These are phyloP conservation scores for Escallonia rubra DNA, from an alignment of 129 eudicot species.

Conservation along the genomic window DNA sequence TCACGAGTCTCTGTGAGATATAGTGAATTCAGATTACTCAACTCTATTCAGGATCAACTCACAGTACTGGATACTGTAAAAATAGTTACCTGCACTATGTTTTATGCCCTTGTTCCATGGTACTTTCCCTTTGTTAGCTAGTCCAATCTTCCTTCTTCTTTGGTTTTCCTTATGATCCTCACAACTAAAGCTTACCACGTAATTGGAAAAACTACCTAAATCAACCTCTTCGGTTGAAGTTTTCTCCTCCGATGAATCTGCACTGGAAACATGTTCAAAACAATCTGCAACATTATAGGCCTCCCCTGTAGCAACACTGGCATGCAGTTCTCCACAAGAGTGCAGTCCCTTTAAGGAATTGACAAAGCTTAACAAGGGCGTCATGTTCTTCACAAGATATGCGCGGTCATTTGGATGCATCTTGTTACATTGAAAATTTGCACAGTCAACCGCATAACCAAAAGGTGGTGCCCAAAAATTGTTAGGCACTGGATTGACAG, in stretches of 20 bases:
- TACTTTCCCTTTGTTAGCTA: slow-evolving; percentile 65
- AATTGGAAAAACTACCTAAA: slow-evolving; percentile 9
- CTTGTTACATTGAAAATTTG: slow-evolving; percentile 22
- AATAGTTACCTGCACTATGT: slow-evolving; percentile 55
- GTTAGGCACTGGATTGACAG: slow-evolving; percentile 24
- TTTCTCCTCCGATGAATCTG: slow-evolving; percentile 17
- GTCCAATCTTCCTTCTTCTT: slow-evolving; percentile 48
- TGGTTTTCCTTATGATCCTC: slow-evolving; percentile 33
- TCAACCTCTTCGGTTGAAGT: slow-evolving; percentile 9
- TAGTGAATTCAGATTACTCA: slow-evolving; percentile 5
- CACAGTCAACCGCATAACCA: slow-evolving; percentile 21
- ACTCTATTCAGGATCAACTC: background rate
- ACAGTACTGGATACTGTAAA: background rate
- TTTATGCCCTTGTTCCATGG: slow-evolving; percentile 92
- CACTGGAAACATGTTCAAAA: slow-evolving; percentile 11
- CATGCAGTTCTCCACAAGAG: slow-evolving; percentile 19
- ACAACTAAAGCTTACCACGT: slow-evolving; percentile 7
- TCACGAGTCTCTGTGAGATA: slow-evolving; percentile 71
- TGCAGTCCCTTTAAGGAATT: slow-evolving; percentile 17
- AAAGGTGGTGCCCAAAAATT: slow-evolving; percentile 7
- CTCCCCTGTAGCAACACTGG: slow-evolving; percentile 11
- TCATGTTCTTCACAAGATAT: slow-evolving; percentile 13
- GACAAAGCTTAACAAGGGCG: slow-evolving; percentile 20
- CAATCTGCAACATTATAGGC: slow-evolving; percentile 13
- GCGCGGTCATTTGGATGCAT: slow-evolving; percentile 2